Conservation (phyloP, 768 basidiomycete species). For the Tulasnella sp. region DNA sequence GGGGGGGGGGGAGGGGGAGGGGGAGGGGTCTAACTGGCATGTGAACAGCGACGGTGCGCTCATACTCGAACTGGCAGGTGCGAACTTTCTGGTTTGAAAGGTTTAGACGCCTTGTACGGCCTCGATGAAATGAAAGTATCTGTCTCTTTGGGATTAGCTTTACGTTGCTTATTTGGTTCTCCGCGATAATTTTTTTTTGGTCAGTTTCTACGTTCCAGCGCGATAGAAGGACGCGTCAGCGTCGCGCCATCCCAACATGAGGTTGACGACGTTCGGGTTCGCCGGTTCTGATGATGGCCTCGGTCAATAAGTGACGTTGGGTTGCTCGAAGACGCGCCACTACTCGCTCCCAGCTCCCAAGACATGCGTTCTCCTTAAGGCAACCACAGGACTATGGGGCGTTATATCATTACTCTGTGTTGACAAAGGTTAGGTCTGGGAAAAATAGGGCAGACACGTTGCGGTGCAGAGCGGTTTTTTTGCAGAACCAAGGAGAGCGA, state of each 20-base stretch:
- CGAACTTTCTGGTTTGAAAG: neutral
- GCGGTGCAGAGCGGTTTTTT: neutral
- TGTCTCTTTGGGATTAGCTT: neutral
- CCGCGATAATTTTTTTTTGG: neutral
- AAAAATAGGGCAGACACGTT: neutral
- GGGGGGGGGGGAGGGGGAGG: too few relatives aligned
- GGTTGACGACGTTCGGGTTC: too few relatives aligned
- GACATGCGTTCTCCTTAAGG: neutral
- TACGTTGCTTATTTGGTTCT: neutral
- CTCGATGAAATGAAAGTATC: neutral
- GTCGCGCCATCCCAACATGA: neutral
- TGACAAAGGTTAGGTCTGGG: neutral
- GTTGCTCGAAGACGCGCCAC: neutral
- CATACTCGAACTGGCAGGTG: neutral
- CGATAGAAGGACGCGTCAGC: neutral
- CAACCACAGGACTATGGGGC: neutral
- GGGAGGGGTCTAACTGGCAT: too few relatives aligned
- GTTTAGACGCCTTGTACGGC: neutral
- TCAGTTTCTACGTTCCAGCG: neutral
- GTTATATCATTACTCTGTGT: neutral
- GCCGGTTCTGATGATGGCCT: too few relatives aligned
- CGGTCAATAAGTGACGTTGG: neutral
- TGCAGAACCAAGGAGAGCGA: neutral
- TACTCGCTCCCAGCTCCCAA: neutral
- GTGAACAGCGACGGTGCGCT: neutral